Evolutionary conservation across 345 rosid species (phyloP), one percentile per base, ranked within the genome.

Genomic region (Linum lewisii): DNA sequence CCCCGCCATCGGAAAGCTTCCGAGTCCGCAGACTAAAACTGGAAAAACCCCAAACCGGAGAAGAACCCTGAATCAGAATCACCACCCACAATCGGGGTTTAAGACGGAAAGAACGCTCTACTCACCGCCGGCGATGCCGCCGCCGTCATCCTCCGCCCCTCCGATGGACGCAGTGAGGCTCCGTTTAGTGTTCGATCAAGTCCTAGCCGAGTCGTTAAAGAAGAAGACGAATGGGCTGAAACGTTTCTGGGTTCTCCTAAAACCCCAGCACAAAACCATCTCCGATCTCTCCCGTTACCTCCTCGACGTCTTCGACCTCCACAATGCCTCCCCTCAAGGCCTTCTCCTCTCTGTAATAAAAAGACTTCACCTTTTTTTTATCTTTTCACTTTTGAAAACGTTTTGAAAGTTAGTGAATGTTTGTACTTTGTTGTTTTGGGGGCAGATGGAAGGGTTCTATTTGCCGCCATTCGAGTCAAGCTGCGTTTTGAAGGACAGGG

Each of bases 381-480:
- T 55, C 25, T 66, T 1, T 44, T 20, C 20, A 0, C 23, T 34
- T 32, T 59, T 22, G 14, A 38, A 4, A 22, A 10, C 7, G n/a
- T 61, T n/a, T n/a, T n/a, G n/a, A n/a, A 50, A 16, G 47, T 11
- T 14, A 42, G 15, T 32, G 24, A 14, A 21, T 50, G 16, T 20
- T 18, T 51, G 26, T n/a, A n/a, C n/a, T 23, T 1, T 21, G 66
- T 69, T 52, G 47, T n/a, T 2, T 71, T 29, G 34, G 34, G 34
- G 73, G 58, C 79, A 92, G 99, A 93, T 93, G 99, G 95, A 90
- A 62, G 96, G 90, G 7, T 90, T 85, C 68, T 86, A 69, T 71
- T 70, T 94, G 61, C 99, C 99, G 5, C 81, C 90, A 23, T 90
- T 94, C n/a, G 97, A 90, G 76, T 81, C 87, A 1, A 84, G 82